Evolutionary conservation across 2,329 filamentous ascomycete species (phyloP).

Genomic region (Neonectria coccinea): DNA sequence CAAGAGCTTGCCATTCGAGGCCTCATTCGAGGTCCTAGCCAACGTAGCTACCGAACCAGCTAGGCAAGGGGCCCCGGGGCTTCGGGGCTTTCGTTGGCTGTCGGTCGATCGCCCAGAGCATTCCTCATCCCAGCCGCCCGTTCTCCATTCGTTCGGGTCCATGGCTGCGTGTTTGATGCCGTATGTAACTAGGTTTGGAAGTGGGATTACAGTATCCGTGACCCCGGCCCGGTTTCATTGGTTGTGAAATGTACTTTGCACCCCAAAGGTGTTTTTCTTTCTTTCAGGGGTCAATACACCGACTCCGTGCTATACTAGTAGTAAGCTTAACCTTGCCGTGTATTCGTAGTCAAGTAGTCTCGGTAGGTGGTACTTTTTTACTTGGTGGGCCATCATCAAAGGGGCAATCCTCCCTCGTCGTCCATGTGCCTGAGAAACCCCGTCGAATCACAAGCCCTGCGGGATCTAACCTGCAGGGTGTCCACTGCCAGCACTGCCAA

Average conservation of each 20-base stretch:
- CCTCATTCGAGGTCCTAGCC: background rate
- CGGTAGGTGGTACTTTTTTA: background rate
- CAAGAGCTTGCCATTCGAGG: background rate
- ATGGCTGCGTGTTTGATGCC: too few species aligned
- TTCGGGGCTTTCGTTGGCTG: background rate
- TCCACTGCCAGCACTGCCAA: conserved; percentile 14
- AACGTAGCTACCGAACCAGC: background rate
- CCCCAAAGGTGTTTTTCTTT: background rate
- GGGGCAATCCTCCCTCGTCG: background rate
- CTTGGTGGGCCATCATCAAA: conserved; percentile 5
- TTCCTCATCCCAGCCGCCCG: background rate
- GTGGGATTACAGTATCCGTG: background rate
- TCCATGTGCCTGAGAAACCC: background rate
- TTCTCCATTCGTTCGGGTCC: background rate
- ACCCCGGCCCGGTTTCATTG: background rate
- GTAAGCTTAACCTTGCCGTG: background rate
- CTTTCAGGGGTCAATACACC: background rate
- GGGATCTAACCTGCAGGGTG: background rate
- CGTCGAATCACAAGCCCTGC: background rate
- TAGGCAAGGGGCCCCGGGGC: background rate
- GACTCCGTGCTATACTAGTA: background rate
- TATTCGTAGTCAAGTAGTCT: background rate
- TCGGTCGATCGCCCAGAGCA: conserved; percentile 2
- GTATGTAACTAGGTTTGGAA: too few species aligned
- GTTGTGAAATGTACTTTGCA: too few species aligned